Evolutionary conservation across 805 yeast genomes (phyloP).

Genomic region (Kazachstania psychrophila): DNA sequence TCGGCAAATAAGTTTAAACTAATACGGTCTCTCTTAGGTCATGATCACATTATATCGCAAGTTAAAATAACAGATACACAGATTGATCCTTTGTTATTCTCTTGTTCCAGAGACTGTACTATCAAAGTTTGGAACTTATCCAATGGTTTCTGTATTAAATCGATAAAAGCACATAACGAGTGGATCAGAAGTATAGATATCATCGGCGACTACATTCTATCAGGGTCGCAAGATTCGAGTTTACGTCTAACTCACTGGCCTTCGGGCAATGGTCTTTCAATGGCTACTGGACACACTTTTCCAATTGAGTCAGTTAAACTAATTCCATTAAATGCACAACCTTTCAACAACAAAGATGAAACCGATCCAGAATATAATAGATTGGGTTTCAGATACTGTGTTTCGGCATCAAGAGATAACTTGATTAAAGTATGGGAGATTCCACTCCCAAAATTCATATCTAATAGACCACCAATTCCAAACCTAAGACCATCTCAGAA

Average conservation of each 20-base stretch:
- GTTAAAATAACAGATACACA: slow-evolving; percentile 39
- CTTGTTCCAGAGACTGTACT: slow-evolving; percentile 55
- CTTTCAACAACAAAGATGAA: background rate
- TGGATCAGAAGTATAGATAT: slow-evolving; percentile 72
- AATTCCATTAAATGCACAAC: slow-evolving; percentile 45
- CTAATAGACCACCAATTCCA: slow-evolving; percentile 50
- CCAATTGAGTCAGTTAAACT: slow-evolving; percentile 69
- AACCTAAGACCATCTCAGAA: slow-evolving; percentile 31
- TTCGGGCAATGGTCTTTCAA: slow-evolving; percentile 57
- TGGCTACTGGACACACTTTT: slow-evolving; percentile 70
- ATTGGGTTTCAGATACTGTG: slow-evolving; percentile 62
- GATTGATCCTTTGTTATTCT: slow-evolving; percentile 41
- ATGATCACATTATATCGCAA: slow-evolving; percentile 75
- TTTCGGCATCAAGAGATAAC: slow-evolving; percentile 75
- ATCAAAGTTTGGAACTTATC: slow-evolving; percentile 58
- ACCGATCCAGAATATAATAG: slow-evolving; percentile 23
- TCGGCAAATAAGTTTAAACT: slow-evolving; percentile 38
- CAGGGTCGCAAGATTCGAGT: slow-evolving; percentile 75
- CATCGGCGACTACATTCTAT: slow-evolving; percentile 49
- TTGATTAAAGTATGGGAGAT: slow-evolving; percentile 64
- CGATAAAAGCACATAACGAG: slow-evolving; percentile 73
- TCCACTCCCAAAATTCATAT: slow-evolving; percentile 53
- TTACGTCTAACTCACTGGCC: slow-evolving; percentile 56
- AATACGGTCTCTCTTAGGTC: slow-evolving; percentile 64
- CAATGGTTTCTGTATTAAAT: slow-evolving; percentile 56